Evolutionary conservation across 2,329 filamentous ascomycete genomes (phyloP).

Genomic region (Calonectria pseudoturangicola): DNA sequence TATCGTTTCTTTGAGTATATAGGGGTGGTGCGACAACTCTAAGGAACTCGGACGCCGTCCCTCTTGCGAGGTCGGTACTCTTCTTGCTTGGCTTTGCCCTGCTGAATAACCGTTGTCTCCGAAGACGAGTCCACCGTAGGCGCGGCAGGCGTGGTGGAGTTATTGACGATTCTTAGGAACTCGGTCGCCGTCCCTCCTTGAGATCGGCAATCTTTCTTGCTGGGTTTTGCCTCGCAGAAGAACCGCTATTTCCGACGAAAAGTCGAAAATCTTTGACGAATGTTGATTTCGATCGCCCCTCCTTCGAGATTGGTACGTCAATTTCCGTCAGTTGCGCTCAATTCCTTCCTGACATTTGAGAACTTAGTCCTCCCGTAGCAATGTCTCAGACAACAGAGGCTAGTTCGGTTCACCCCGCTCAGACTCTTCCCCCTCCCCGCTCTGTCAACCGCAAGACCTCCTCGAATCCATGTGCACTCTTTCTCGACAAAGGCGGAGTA

Average conservation of each 20-base stretch:
- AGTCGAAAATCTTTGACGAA: background rate
- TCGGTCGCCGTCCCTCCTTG: background rate
- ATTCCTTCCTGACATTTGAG: background rate
- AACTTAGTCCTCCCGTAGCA: background rate
- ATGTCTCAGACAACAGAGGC: background rate
- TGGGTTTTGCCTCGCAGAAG: background rate
- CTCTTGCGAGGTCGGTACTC: background rate
- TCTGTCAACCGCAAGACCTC: background rate
- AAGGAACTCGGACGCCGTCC: background rate
- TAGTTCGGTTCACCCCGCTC: too few relatives aligned
- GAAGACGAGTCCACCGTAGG: background rate
- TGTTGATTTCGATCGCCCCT: background rate
- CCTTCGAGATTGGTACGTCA: background rate
- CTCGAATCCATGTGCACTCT: background rate
- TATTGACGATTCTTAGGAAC: background rate
- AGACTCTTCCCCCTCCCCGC: background rate
- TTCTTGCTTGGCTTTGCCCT: background rate
- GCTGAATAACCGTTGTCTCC: background rate
- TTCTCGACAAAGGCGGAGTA: background rate
- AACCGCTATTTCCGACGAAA: background rate
- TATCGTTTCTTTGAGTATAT: conserved; percentile 8
- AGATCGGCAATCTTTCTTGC: background rate
- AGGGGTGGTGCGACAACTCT: conserved; percentile 7
- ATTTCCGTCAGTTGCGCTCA: background rate
- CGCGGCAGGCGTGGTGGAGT: conserved; percentile 1